Conservation (phyloP, 2,329 filamentous ascomycete species). For the Aspergillus pseudoglaucus region DNA sequence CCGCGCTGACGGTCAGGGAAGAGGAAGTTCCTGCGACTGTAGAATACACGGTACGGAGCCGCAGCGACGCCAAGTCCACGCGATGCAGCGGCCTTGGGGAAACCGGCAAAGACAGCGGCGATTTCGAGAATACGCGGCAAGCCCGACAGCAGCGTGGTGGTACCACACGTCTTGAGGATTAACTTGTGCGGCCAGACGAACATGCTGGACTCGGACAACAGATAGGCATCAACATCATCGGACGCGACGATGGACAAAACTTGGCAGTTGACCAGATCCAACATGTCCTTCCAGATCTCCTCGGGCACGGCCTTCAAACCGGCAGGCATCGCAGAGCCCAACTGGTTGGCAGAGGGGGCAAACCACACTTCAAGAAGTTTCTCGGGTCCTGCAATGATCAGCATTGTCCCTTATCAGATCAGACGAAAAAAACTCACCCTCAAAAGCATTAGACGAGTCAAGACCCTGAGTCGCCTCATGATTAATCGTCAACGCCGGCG, state of each 20-base stretch:
- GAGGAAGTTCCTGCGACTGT: constrained; percentile 97
- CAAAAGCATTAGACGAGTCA: constrained; percentile 93
- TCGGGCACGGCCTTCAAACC: constrained; percentile 80
- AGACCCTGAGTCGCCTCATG: constrained; percentile 87
- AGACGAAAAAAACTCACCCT: constrained; percentile 53
- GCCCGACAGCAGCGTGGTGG: constrained; percentile 84
- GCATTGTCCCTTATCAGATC: constrained; percentile 2
- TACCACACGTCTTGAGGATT: constrained; percentile 96
- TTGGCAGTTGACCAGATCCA: constrained; percentile 97
- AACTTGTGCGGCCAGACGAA: constrained; percentile 99
- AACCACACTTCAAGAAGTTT: constrained; percentile 99
- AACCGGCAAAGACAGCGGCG: constrained; percentile 80
- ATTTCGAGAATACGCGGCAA: constrained; percentile 89
- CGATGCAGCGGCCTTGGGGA: constrained; percentile 68
- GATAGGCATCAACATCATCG: constrained; percentile 89
- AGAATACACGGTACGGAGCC: constrained; percentile 91
- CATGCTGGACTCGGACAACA: constrained; percentile 98
- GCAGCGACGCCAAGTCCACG: constrained; percentile 66
- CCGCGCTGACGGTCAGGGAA: constrained; percentile 91
- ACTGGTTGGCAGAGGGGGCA: constrained; percentile 65
- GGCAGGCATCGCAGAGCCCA: constrained; percentile 61
- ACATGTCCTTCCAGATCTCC: constrained; percentile 90
- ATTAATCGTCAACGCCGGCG: constrained; percentile 92
- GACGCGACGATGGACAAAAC: constrained; percentile 90
- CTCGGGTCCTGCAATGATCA: constrained; percentile 62